Conservation (phyloP, 2,329 filamentous ascomycete species). For the Tricladium varicosporioides region DNA sequence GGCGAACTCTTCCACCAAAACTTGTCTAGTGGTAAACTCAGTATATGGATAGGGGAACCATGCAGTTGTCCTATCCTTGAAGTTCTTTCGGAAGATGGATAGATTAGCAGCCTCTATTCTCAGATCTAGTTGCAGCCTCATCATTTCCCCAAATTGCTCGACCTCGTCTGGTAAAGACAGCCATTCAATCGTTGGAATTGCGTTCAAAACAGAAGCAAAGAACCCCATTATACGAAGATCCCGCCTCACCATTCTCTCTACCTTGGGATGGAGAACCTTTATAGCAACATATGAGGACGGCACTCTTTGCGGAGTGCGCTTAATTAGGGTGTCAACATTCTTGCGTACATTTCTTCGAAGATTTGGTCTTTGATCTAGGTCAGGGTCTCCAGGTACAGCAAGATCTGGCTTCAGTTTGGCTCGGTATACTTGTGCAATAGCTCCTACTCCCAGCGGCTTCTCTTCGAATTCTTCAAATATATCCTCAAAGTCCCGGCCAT, state of each 20-base stretch:
- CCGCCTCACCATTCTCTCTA: conserved; percentile 85
- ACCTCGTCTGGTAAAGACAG: conserved; percentile 94
- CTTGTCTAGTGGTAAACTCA: conserved; percentile 87
- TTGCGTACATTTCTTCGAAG: conserved; percentile 69
- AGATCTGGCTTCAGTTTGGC: conserved; percentile 84
- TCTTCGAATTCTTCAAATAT: conserved; percentile 97
- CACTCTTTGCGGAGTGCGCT: conserved; percentile 79
- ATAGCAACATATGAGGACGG: conserved; percentile 92
- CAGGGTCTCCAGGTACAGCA: conserved; percentile 58
- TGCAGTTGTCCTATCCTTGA: conserved; percentile 84
- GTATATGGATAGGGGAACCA: conserved; percentile 95
- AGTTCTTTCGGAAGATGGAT: conserved; percentile 83
- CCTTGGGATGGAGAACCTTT: conserved; percentile 90
- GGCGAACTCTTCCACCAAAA: conserved; percentile 93
- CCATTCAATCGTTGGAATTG: conserved; percentile 94
- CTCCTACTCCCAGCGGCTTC: conserved; percentile 84
- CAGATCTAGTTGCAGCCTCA: conserved; percentile 93
- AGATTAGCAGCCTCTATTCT: conserved; percentile 93
- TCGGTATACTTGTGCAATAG: conserved; percentile 97
- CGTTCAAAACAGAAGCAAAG: conserved; percentile 81
- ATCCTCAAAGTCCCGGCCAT: conserved; percentile 74
- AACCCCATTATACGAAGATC: conserved; percentile 93
- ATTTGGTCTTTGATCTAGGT: conserved; percentile 53
- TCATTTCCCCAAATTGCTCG: conserved; percentile 94
- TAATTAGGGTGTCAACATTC: conserved; percentile 82